phyloP scores from a whole-genome alignment of 2,329 filamentous ascomycete species.

The Colletotrichum sp. region DNA sequence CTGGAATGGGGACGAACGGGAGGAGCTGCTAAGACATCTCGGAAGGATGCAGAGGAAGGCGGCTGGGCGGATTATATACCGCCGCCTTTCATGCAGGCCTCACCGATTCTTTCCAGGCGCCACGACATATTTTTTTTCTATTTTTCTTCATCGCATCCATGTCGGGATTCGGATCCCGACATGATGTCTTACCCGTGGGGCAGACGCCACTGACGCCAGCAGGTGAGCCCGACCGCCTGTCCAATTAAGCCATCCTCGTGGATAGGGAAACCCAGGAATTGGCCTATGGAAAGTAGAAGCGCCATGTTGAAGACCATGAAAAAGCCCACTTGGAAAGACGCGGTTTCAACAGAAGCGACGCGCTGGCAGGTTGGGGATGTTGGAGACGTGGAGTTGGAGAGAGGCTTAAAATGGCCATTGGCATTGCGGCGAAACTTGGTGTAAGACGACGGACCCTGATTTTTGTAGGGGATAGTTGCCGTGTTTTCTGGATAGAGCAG shows the following conservation, averaged over 20 bases:
- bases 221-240: neutral
- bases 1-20: neutral
- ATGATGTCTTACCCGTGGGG: neutral
- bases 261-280: neutral
- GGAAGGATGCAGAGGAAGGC: neutral
- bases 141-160: neutral
- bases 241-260: neutral
- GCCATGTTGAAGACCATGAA: neutral
- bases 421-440: neutral
- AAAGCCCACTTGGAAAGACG: neutral
- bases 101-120: neutral
- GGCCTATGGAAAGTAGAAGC: neutral
- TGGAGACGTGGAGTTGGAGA: neutral
- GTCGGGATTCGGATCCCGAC: slow-evolving; percentile 6
- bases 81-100: neutral
- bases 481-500: neutral
- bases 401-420: neutral
- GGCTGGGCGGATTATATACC: neutral
- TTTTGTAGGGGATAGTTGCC: neutral
- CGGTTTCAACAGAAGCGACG: neutral
- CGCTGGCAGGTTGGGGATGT: neutral
- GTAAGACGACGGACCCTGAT: neutral
- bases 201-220: neutral
- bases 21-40: neutral
- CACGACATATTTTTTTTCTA: neutral